Evolutionary conservation across 805 yeast species (phyloP), one percentile per base, ranked within the genome.

Genomic region (Nakazawaea ishiwadae): DNA sequence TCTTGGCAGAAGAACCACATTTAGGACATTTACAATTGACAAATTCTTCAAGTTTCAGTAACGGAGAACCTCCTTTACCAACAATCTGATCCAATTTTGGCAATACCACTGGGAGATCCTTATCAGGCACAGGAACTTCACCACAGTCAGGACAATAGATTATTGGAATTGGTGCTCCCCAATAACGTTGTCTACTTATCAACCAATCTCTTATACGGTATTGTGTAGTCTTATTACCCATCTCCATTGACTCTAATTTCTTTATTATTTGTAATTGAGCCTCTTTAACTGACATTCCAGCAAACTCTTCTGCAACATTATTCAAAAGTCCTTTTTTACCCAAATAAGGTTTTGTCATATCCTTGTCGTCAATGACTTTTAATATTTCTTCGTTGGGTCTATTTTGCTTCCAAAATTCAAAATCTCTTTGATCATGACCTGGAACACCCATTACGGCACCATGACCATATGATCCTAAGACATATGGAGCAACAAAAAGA

Each of bases 401-500:
- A 54, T 85, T 85, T 33, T 63, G 54, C 3, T 56, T 51, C 96
- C 97, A 91, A 55, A 93, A 91, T 6, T 71, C 85, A 51, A 56
- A 77, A 55, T 93, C 99, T 46, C 98, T 72, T 34, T 68, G 66
- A 59, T 93, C 98, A 59, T 90, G 97, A 0, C 84, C 96, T 2
- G 99, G 99, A 52, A 95, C 87, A 1, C 99, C 99, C 98, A 93
- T 91, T 0, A 91, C 98, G 1, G 96, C 96, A 30, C 96, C 96
- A 43, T 78, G 78, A 1, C 97, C 97, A 55, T 91, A 91, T 3
- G 74, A 65, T 4, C 84, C 79, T 27, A 91, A 57, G 0, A 91
- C 98, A 59, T 90, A 93, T 0, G 96, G 96, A 0, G 98, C 96
- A 2, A 74, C 90, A 64, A 75, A 93, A 0, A 91, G 78, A 0